Base-by-base conservation (phyloP, 1,284 basidiomycete genomes). In the Clitocybe nebularis region DNA sequence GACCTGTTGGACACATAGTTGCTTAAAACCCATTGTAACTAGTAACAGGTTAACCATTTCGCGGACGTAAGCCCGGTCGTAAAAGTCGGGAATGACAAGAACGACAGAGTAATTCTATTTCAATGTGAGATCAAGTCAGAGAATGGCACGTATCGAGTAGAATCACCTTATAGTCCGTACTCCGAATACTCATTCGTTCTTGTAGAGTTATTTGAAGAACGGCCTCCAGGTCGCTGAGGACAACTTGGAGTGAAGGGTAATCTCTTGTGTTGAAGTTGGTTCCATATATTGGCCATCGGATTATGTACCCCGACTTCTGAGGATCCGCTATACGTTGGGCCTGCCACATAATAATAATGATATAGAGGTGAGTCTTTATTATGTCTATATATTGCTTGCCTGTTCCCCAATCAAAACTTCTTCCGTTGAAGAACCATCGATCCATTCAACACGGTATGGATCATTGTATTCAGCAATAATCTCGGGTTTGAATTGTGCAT, bases 21-120 rank as follows among this genome's bases (percentile, higher is more conserved):
- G 88, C 60, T 88, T 91, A 73, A 98, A 97, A 0, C 90, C 91
- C 78, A 99, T 84, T 4, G 78, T 75, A 26, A 79, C 68, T 29
- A 99, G 64, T 5, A 98, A 64, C 10, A 97, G 66, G 50, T 89
- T 76, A 9, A 82, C 75, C 55, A 96, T 73, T 47, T 88, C 85
- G 44, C 84, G 80, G 39, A 98, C 78, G 58, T 96, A 97, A 11
- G 75, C 66, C 40, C 88, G 73, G 46, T 95, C 89, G 53, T 90
- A 94, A 47, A 93, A 81, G 63, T 99, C 95, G 3, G 96, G 95
- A 20, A 99, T 82, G 33, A 99, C 80, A 3, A 99, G 75, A 24
- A 98, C 81, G 16, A 89, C 85, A 3, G 90, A 92, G 63, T 88
- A 89, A 46, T 89, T 79, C 92, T 93, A 41, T 26, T n/a, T n/a